These are phyloP conservation scores for Ceriops tagal DNA, from an alignment of 345 rosid species.

Conservation along the genomic window DNA sequence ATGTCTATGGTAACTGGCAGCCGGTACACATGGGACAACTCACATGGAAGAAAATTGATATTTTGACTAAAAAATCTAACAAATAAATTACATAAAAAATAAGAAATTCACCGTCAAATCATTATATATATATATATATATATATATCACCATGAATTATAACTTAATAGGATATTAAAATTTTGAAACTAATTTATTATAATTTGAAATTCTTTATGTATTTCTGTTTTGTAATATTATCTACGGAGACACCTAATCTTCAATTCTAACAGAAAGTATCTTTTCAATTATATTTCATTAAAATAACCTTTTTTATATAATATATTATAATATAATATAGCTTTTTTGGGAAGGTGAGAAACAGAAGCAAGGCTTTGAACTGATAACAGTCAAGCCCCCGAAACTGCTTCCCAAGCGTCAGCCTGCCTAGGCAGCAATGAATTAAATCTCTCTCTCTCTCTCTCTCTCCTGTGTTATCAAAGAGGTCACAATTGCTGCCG, in stretches of 20 bases:
- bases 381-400: background rate
- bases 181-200: no score
- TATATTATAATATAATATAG: no score
- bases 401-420: background rate
- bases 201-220: no score
- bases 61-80: background rate
- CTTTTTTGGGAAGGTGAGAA: background rate
- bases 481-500: constrained; percentile 11
- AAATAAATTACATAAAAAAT: background rate
- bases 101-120: no score
- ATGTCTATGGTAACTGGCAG: background rate
- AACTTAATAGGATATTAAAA: no score
- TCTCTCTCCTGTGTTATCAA: background rate
- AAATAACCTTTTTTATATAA: no score
- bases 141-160: no score
- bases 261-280: no score
- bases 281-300: no score
- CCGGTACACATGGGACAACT: constrained; percentile 20
- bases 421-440: background rate
- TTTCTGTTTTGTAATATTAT: no score
- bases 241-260: no score
- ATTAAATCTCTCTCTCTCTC: background rate
- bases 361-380: background rate
- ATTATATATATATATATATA: no score
- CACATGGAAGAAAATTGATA: background rate